Conservation (phyloP, 2,329 filamentous ascomycete species). For the Cordyceps cicadae region DNA sequence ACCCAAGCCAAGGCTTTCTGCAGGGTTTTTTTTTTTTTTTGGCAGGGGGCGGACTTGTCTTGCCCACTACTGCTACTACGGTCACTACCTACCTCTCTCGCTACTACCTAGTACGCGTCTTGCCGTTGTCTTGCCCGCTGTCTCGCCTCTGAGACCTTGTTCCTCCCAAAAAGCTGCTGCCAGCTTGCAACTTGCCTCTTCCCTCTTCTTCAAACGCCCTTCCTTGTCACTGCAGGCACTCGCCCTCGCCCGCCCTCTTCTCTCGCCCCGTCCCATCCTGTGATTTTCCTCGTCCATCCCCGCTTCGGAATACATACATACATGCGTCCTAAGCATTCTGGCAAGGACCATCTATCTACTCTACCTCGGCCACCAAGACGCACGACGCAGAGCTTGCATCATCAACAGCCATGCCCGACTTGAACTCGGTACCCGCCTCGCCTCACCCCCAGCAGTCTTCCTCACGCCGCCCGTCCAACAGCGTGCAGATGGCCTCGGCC, state of each 20-base stretch:
- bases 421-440: constrained; percentile 47
- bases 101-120: not conserved
- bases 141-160: constrained; percentile 2
- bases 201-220: not conserved
- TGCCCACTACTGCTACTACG: not conserved
- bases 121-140: not conserved
- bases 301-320: not conserved
- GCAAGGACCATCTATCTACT: not conserved
- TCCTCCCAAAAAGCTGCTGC: not conserved
- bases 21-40: no score
- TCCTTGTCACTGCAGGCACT: not conserved
- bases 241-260: not conserved
- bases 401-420: constrained; percentile 38
- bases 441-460: constrained; percentile 33
- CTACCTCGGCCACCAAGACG: no score
- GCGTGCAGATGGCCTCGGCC: constrained; percentile 34
- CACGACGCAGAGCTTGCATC: not conserved
- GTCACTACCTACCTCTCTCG: no score
- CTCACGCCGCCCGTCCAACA: constrained; percentile 34
- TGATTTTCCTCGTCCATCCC: not conserved
- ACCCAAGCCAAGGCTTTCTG: not conserved
- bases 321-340: not conserved
- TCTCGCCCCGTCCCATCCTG: constrained; percentile 3
- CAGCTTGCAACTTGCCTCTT: not conserved
- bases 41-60: not conserved